Percentiles rank a stretch among this genome's conserved stretches.
These are phyloP conservation scores for Gossypium schwendimanii DNA, from an alignment of 441 rosid species.

Conservation along the genomic window DNA sequence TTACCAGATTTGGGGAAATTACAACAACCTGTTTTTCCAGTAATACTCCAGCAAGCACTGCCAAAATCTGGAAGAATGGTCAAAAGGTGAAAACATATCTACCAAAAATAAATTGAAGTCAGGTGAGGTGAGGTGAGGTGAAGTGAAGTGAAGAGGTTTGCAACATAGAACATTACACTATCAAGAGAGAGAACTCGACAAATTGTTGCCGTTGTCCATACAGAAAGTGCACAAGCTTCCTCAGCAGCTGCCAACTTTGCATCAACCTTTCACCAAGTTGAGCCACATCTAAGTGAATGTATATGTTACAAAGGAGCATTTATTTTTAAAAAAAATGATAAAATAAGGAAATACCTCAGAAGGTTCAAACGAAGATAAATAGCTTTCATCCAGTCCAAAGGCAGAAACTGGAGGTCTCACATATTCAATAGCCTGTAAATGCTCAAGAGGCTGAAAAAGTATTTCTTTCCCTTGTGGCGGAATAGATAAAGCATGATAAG, in stretches of 20 bases:
- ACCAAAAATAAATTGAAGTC: conserved; percentile 8
- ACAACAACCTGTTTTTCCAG: conserved; percentile 80
- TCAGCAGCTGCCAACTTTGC: conserved; percentile 79
- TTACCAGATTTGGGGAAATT: conserved; percentile 83
- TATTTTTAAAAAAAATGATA: background rate
- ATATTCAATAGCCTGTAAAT: conserved; percentile 77
- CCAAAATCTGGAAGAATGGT: conserved; percentile 54
- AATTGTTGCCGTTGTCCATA: conserved; percentile 93
- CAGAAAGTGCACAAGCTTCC: conserved; percentile 81
- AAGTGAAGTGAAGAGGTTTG: conserved; percentile 4
- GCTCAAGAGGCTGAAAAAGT: conserved; percentile 82
- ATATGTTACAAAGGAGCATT: conserved; percentile 4
- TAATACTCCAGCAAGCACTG: conserved; percentile 70
- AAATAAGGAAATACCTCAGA: conserved; percentile 47
- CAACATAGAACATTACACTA: conserved; percentile 49
- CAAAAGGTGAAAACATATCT: conserved; percentile 16
- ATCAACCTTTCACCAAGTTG: conserved; percentile 44
- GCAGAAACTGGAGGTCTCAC: conserved; percentile 55
- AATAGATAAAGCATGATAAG: conserved; percentile 67
- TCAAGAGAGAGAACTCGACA: conserved; percentile 90
- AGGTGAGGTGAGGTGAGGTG: background rate
- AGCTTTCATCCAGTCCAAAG: conserved; percentile 45
- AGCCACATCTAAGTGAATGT: conserved; percentile 19
- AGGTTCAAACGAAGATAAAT: conserved; percentile 39
- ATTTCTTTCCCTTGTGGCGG: conserved; percentile 60